Evolutionary conservation across 495 filamentous ascomycete genomes (phyloP).

Genomic region (Lasiosphaeria miniovina): DNA sequence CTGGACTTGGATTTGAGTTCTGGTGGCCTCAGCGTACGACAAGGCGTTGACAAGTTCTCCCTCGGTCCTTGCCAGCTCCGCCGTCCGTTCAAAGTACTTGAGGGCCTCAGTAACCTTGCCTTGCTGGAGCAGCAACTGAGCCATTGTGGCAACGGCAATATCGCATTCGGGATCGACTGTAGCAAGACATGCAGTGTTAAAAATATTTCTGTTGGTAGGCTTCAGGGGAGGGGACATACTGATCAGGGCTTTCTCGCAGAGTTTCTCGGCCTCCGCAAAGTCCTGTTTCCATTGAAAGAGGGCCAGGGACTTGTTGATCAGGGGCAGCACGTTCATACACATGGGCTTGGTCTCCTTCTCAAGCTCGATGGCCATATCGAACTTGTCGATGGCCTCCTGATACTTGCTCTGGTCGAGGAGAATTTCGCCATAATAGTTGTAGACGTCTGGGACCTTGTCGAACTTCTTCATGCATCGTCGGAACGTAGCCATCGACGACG

Average conservation of each 20-base stretch:
- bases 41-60: conserved; percentile 95
- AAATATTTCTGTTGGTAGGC: background rate
- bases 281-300: conserved; percentile 98
- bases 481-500: conserved; percentile 98
- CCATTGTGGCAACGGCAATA: conserved; percentile 98
- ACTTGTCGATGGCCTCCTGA: conserved; percentile 94
- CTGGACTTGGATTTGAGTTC: conserved; percentile 95
- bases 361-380: conserved; percentile 96
- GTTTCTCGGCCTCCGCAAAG: conserved; percentile 87
- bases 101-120: conserved; percentile 94
- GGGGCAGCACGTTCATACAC: conserved; percentile 92
- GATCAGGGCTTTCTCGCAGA: conserved; percentile 95
- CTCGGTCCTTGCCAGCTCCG: conserved; percentile 91
- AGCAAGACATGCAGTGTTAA: conserved; percentile 25
- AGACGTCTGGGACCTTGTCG: conserved; percentile 91
- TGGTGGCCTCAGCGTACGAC: conserved; percentile 94
- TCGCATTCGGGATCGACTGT: conserved; percentile 98
- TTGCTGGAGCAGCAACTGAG: conserved; percentile 95
- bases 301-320: conserved; percentile 98
- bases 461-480: conserved; percentile 97
- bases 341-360: conserved; percentile 90
- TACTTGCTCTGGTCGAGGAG: conserved; percentile 95
- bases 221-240: conserved; percentile 58
- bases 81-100: conserved; percentile 94
- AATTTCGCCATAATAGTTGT: conserved; percentile 99